Evolutionary conservation across 2,329 filamentous ascomycete species (phyloP).

Genomic region (Epichloe typhina): DNA sequence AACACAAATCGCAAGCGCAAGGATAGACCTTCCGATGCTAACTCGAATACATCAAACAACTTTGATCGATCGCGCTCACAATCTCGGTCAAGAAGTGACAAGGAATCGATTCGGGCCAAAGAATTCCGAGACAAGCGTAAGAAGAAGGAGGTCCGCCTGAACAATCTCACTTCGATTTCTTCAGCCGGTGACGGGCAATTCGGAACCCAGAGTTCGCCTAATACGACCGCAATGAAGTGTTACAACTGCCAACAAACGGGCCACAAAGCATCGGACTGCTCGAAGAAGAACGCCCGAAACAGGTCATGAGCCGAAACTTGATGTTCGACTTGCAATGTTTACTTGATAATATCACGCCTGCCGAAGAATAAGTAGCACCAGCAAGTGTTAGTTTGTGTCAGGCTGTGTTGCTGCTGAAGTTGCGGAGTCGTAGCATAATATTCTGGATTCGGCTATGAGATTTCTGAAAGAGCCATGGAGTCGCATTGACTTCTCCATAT

Average conservation of each 20-base stretch:
- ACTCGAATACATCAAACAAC: slow-evolving; percentile 8
- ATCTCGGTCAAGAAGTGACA: slow-evolving; percentile 15
- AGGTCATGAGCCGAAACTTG: background rate
- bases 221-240: slow-evolving; percentile 29
- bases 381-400: background rate
- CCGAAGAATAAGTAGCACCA: background rate
- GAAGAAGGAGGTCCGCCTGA: slow-evolving; percentile 55
- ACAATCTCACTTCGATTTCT: slow-evolving; percentile 50
- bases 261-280: slow-evolving; percentile 46
- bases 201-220: slow-evolving; percentile 8
- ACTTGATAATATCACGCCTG: background rate
- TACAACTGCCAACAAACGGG: slow-evolving; percentile 48
- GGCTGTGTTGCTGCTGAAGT: background rate
- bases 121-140: slow-evolving; percentile 45
- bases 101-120: slow-evolving; percentile 22
- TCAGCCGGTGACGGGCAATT: slow-evolving; percentile 14
- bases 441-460: background rate
- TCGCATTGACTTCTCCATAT: background rate
- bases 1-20: slow-evolving; percentile 14
- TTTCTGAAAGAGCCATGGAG: background rate
- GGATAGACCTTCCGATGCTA: slow-evolving; percentile 14
- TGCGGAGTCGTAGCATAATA: background rate
- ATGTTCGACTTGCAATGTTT: background rate
- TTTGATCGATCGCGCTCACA: slow-evolving; percentile 20
- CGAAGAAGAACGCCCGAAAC: slow-evolving; percentile 15